phyloP scores from a whole-genome alignment of 2,329 filamentous ascomycete genomes.

The Xylariaceae sp. region DNA sequence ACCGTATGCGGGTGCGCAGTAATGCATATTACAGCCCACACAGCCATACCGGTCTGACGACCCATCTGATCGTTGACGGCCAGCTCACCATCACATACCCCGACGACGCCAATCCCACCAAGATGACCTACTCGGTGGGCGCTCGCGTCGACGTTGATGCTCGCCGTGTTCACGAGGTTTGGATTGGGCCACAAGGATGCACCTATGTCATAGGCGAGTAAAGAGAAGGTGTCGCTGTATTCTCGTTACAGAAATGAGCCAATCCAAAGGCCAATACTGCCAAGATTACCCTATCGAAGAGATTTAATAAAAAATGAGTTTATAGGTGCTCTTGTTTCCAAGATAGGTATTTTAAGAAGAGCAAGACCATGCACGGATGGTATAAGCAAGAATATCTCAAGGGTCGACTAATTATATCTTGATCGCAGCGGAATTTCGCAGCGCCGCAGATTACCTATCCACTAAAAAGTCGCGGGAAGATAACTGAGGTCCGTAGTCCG shows the following conservation, averaged over 20 bases:
- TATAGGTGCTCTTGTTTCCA: too few relatives aligned
- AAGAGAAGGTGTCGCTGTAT: neutral
- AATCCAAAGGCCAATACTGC: neutral
- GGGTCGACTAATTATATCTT: too few relatives aligned
- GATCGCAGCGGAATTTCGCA: too few relatives aligned
- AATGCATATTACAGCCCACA: slow-evolving; percentile 74
- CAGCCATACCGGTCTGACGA: slow-evolving; percentile 68
- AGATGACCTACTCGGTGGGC: slow-evolving; percentile 65
- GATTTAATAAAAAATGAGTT: too few relatives aligned
- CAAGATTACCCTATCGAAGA: too few relatives aligned
- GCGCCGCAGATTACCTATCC: too few relatives aligned
- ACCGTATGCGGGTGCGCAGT: slow-evolving; percentile 47
- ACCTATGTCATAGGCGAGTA: slow-evolving; percentile 71
- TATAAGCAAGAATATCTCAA: too few relatives aligned
- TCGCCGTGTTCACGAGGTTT: slow-evolving; percentile 70
- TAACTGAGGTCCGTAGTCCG: too few relatives aligned
- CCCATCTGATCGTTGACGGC: slow-evolving; percentile 71
- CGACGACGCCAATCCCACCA: slow-evolving; percentile 59
- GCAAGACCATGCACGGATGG: too few relatives aligned
- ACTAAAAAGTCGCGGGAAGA: too few relatives aligned
- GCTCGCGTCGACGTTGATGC: slow-evolving; percentile 72
- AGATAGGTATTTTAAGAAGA: too few relatives aligned
- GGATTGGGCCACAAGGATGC: slow-evolving; percentile 70
- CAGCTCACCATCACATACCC: slow-evolving; percentile 72
- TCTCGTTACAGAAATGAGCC: neutral